Conservation (phyloP, 495 filamentous ascomycete species). For the Penicillium parvum region DNA sequence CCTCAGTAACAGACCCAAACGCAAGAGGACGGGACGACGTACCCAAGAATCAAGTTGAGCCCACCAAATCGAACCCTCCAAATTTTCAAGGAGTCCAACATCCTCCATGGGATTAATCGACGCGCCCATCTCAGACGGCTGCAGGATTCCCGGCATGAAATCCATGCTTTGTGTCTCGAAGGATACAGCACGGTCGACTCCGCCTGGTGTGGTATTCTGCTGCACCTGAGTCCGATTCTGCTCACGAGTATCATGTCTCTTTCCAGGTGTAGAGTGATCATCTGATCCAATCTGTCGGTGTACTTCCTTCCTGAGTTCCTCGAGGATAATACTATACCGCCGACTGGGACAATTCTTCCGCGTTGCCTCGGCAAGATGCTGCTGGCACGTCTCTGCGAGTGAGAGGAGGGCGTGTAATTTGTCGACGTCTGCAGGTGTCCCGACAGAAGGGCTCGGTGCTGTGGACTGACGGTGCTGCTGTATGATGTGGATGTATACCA, state of each 20-base stretch:
- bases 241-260: conserved; percentile 1
- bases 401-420: conserved; percentile 32
- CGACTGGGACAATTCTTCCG: conserved; percentile 48
- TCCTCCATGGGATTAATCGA: conserved; percentile 23
- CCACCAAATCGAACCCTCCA: conserved; percentile 30
- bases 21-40: conserved; percentile 1
- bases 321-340: conserved; percentile 49
- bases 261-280: conserved; percentile 5
- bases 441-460: conserved; percentile 17
- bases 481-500: conserved; percentile 52
- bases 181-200: conserved; percentile 1
- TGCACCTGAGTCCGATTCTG: conserved; percentile 3
- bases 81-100: conserved; percentile 20
- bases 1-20: not conserved
- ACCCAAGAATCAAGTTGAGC: conserved; percentile 32
- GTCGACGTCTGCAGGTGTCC: conserved; percentile 17
- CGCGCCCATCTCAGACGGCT: conserved; percentile 14
- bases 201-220: not conserved
- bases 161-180: conserved; percentile 16
- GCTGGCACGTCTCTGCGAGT: conserved; percentile 44
- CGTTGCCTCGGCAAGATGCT: conserved; percentile 46
- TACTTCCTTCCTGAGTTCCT: conserved; percentile 42
- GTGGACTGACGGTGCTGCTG: conserved; percentile 41
- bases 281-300: conserved; percentile 33
- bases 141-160: conserved; percentile 16